Percentiles rank a stretch among this genome's conserved stretches.
These are phyloP conservation scores for Saksenaea vasiformis DNA, from an alignment of 371 early-diverging fungal genomes.

Conservation along the genomic window DNA sequence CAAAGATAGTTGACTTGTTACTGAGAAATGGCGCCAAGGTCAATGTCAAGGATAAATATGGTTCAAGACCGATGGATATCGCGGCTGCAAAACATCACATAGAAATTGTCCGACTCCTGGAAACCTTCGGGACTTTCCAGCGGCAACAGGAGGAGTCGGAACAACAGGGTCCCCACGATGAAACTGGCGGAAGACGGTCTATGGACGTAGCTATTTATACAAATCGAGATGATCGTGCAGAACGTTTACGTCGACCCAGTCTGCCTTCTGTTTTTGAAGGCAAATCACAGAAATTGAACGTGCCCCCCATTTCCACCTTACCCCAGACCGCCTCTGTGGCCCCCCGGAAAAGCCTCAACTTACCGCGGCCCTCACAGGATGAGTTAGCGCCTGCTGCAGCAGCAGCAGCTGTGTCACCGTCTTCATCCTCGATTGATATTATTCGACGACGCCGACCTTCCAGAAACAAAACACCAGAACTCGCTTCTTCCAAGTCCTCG, in stretches of 20 bases:
- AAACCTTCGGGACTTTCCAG: constrained; percentile 8
- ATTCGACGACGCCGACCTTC: constrained; percentile 9
- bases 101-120: constrained; percentile 51
- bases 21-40: constrained; percentile 62
- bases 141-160: background rate
- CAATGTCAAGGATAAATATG: constrained; percentile 66
- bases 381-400: constrained; percentile 1
- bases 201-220: constrained; percentile 20
- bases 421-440: constrained; percentile 11
- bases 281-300: constrained; percentile 17
- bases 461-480: constrained; percentile 19
- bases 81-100: constrained; percentile 61
- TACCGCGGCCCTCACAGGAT: constrained; percentile 12
- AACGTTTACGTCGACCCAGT: constrained; percentile 33
- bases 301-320: constrained; percentile 25
- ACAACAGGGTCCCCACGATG: constrained; percentile 6
- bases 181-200: constrained; percentile 6
- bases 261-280: constrained; percentile 38
- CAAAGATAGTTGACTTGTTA: constrained; percentile 59
- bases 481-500: constrained; percentile 21
- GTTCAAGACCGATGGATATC: constrained; percentile 59
- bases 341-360: constrained; percentile 19
- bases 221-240: constrained; percentile 17
- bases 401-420: background rate
- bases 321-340: constrained; percentile 11